phyloP scores from a whole-genome alignment of 768 basidiomycete genomes.

The Lactarius hatsudake region DNA sequence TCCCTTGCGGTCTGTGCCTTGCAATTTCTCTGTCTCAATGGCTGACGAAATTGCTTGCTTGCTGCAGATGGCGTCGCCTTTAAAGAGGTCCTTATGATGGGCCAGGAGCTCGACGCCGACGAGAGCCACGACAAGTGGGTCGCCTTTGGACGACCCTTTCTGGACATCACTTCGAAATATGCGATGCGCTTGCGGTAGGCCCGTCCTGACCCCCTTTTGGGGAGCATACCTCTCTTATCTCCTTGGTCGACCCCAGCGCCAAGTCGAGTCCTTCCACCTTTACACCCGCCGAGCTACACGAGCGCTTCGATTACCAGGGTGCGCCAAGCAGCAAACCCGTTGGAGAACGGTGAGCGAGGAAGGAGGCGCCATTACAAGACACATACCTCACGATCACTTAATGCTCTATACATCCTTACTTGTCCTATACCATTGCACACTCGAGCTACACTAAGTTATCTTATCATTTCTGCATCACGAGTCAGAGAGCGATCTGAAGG shows the following conservation, averaged over 20 bases:
- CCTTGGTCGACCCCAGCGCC: conserved; percentile 12
- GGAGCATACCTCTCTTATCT: conserved; percentile 8
- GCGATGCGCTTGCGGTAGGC: conserved; percentile 18
- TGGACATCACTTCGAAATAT: conserved; percentile 23
- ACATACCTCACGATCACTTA: background rate
- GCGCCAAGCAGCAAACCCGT: conserved; percentile 15
- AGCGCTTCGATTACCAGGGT: conserved; percentile 21
- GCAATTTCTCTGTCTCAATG: background rate
- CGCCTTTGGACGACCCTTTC: conserved; percentile 12
- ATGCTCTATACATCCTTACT: background rate
- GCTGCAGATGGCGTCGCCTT: conserved; percentile 3
- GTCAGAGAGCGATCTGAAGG: background rate
- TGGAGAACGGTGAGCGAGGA: background rate
- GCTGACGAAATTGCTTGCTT: conserved; percentile 1
- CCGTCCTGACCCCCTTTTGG: conserved; percentile 6
- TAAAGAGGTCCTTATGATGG: conserved; percentile 10
- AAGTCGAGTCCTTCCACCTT: conserved; percentile 3
- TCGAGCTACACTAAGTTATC: conserved; percentile 1
- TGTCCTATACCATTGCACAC: conserved; percentile 3
- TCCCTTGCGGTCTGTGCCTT: conserved; percentile 40
- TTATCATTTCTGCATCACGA: background rate
- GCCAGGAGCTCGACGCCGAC: background rate
- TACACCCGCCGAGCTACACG: conserved; percentile 18
- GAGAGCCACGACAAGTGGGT: conserved; percentile 5
- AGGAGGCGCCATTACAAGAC: background rate